A percentile compares a stretch with the other conserved stretches of the same genome.
phyloP scores from a whole-genome alignment of 805 yeast species.

The Metschnikowia peoriensis region DNA sequence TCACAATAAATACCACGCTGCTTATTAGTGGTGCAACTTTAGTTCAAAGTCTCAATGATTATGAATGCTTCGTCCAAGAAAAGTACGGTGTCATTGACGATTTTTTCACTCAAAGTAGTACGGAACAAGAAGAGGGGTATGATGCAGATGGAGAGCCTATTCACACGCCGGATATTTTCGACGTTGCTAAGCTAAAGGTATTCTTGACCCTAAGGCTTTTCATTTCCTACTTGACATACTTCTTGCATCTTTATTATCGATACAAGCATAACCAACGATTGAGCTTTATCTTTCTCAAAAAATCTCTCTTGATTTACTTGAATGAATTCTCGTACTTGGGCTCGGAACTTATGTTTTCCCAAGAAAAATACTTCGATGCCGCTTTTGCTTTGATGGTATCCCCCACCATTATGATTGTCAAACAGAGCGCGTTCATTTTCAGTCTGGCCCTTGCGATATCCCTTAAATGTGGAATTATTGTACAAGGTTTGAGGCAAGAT shows the following conservation, averaged over 20 bases:
- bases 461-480: slow-evolving; percentile 10
- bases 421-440: slow-evolving; percentile 11
- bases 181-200: not conserved
- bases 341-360: slow-evolving; percentile 14
- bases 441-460: slow-evolving; percentile 13
- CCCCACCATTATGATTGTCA: slow-evolving; percentile 12
- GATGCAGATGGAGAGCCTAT: no score
- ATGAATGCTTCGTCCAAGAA: slow-evolving; percentile 8
- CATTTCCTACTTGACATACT: slow-evolving; percentile 17
- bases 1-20: slow-evolving; percentile 8
- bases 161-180: not conserved
- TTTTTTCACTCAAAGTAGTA: slow-evolving; percentile 3
- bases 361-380: slow-evolving; percentile 8
- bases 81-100: slow-evolving; percentile 12
- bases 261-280: slow-evolving; percentile 13
- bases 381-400: slow-evolving; percentile 12
- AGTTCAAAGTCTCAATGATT: slow-evolving; percentile 10
- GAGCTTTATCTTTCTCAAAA: slow-evolving; percentile 19
- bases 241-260: slow-evolving; percentile 20
- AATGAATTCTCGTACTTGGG: slow-evolving; percentile 16
- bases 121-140: not conserved
- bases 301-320: slow-evolving; percentile 14
- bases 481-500: not conserved
- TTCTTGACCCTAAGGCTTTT: slow-evolving; percentile 11
- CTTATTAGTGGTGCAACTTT: slow-evolving; percentile 5